phyloP scores from a whole-genome alignment of 352 stramenopile genomes.

The Phytophthora cactorum region DNA sequence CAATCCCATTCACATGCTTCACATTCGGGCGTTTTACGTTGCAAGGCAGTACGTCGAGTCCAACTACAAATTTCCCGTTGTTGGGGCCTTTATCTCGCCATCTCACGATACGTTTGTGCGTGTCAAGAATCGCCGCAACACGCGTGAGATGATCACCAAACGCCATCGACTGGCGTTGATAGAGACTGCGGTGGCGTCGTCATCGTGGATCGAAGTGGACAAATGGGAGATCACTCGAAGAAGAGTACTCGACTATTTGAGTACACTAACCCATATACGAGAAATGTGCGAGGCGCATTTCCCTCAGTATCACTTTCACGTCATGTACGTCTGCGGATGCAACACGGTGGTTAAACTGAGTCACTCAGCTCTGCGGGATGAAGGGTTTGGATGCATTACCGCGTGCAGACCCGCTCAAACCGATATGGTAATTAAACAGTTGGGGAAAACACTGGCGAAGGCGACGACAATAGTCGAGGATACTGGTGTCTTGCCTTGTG shows the following conservation, averaged over 20 bases:
- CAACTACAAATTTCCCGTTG: slow-evolving; percentile 82
- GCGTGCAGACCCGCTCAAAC: slow-evolving; percentile 73
- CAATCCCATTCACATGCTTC: slow-evolving; percentile 83
- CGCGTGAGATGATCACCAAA: slow-evolving; percentile 82
- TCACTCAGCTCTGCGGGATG: slow-evolving; percentile 65
- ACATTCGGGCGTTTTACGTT: slow-evolving; percentile 80
- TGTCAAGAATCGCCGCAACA: slow-evolving; percentile 70
- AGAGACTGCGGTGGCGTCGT: slow-evolving; percentile 67
- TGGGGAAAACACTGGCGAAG: slow-evolving; percentile 65
- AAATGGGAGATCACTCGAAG: slow-evolving; percentile 85
- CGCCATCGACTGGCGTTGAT: slow-evolving; percentile 68
- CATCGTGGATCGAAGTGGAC: slow-evolving; percentile 85
- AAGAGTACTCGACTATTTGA: slow-evolving; percentile 79
- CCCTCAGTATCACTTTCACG: slow-evolving; percentile 59
- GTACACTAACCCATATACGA: slow-evolving; percentile 70
- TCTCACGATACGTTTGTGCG: slow-evolving; percentile 80
- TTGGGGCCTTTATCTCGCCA: slow-evolving; percentile 79
- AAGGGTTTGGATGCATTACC: slow-evolving; percentile 75
- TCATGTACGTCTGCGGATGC: slow-evolving; percentile 82
- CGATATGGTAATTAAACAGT: slow-evolving; percentile 74
- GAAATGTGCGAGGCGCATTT: slow-evolving; percentile 84
- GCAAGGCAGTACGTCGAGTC: slow-evolving; percentile 76
- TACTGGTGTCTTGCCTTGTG: slow-evolving; percentile 66
- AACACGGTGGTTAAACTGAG: slow-evolving; percentile 85
- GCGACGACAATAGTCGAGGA: slow-evolving; percentile 76